A percentile compares a stretch with the other conserved stretches of the same genome.
Evolutionary conservation across 495 filamentous ascomycete species (phyloP).

Genomic region (Sporormia fimetaria): DNA sequence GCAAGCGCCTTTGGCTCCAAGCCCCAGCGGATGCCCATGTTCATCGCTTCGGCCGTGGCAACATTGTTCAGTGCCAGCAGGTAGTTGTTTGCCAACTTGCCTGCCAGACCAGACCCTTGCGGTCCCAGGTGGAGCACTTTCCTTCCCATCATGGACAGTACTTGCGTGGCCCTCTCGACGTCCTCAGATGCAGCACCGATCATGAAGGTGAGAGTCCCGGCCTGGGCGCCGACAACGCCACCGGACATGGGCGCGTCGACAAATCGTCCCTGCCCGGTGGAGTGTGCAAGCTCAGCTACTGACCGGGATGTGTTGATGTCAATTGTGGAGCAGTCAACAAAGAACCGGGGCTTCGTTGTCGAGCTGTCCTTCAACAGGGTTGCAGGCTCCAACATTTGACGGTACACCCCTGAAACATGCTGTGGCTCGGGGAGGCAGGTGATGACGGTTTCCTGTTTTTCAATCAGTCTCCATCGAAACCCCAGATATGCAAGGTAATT

Average conservation of each 20-base stretch:
- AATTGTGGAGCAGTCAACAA: slow-evolving; percentile 40
- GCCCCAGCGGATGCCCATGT: slow-evolving; percentile 73
- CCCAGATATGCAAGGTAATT: background rate
- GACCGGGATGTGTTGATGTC: slow-evolving; percentile 33
- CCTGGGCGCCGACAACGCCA: slow-evolving; percentile 38
- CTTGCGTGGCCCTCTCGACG: slow-evolving; percentile 47
- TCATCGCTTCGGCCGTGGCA: slow-evolving; percentile 87
- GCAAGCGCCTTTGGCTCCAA: slow-evolving; percentile 70
- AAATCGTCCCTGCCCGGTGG: slow-evolving; percentile 28
- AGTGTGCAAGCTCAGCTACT: slow-evolving; percentile 21
- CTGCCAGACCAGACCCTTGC: slow-evolving; percentile 69
- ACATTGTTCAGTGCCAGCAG: slow-evolving; percentile 87
- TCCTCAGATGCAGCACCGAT: slow-evolving; percentile 54
- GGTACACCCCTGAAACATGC: slow-evolving; percentile 34
- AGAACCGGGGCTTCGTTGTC: slow-evolving; percentile 22
- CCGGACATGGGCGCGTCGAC: slow-evolving; percentile 36
- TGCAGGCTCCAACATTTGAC: slow-evolving; percentile 29
- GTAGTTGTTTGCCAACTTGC: slow-evolving; percentile 90
- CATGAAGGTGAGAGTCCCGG: slow-evolving; percentile 52
- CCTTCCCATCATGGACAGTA: slow-evolving; percentile 70
- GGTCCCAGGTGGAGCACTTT: slow-evolving; percentile 69
- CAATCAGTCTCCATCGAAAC: background rate
- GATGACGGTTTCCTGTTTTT: slow-evolving; percentile 30
- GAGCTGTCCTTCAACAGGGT: slow-evolving; percentile 32
- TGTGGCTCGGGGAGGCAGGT: slow-evolving; percentile 35